Percentiles rank a stretch among this genome's conserved stretches.
Evolutionary conservation across 2,329 filamentous ascomycete species (phyloP).

Genomic region (Aspergillus brasiliensis): DNA sequence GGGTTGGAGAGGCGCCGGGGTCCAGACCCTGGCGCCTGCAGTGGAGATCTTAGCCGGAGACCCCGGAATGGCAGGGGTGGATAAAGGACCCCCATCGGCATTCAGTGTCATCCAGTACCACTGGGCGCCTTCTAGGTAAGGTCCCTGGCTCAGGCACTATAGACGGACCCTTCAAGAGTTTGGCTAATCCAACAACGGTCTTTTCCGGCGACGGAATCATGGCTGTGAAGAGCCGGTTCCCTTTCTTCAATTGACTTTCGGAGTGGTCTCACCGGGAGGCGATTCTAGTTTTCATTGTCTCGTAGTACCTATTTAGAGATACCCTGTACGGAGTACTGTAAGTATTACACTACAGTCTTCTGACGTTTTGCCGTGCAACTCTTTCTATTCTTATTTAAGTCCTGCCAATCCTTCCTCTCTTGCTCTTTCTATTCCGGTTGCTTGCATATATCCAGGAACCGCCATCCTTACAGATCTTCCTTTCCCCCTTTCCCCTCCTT

Average conservation of each 20-base stretch:
- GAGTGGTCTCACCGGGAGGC: background rate
- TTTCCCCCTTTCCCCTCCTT: background rate
- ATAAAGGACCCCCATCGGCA: conserved; percentile 12
- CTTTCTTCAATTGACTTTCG: background rate
- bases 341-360: background rate
- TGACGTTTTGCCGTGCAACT: background rate
- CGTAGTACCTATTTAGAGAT: too few species aligned
- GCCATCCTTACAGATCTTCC: conserved; percentile 1
- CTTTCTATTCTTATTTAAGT: background rate
- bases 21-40: conserved; percentile 4
- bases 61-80: conserved; percentile 16
- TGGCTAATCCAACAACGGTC: background rate
- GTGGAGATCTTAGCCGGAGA: conserved; percentile 14
- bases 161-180: background rate
- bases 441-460: background rate
- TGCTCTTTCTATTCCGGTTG: background rate
- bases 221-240: background rate
- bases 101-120: background rate
- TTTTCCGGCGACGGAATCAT: too few species aligned
- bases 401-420: conserved; percentile 1
- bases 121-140: conserved; percentile 5
- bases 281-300: background rate
- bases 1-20: background rate
- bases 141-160: conserved; percentile 7
- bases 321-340: background rate